Percentiles rank a stretch among this genome's conserved stretches.
Conservation (phyloP, 2,329 filamentous ascomycete genomes). For the Aspergillus sp. region DNA sequence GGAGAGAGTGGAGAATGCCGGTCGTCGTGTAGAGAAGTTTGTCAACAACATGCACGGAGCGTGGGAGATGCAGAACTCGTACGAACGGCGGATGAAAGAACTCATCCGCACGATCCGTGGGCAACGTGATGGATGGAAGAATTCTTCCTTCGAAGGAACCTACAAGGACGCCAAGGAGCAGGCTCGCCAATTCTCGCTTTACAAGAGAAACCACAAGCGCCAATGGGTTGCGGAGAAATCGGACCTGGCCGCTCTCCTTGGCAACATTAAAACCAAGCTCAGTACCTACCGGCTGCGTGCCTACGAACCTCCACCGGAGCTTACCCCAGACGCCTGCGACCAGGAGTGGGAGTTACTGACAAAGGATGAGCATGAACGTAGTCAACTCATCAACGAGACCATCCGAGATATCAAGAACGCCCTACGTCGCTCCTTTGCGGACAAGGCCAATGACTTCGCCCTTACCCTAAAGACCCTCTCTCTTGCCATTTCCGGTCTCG, state of each 20-base stretch:
- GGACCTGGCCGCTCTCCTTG: slow-evolving; percentile 82
- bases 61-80: slow-evolving; percentile 98
- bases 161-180: slow-evolving; percentile 90
- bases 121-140: slow-evolving; percentile 70
- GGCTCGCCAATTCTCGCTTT: slow-evolving; percentile 70
- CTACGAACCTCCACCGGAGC: slow-evolving; percentile 79
- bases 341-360: slow-evolving; percentile 73
- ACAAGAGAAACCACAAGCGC: slow-evolving; percentile 85
- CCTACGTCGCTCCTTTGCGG: slow-evolving; percentile 83
- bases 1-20: slow-evolving; percentile 97
- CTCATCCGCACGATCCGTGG: slow-evolving; percentile 67
- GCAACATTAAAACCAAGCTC: slow-evolving; percentile 98
- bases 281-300: slow-evolving; percentile 87
- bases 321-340: slow-evolving; percentile 77
- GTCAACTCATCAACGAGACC: slow-evolving; percentile 93
- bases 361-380: slow-evolving; percentile 76
- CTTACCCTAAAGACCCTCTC: slow-evolving; percentile 92
- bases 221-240: slow-evolving; percentile 98
- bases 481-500: slow-evolving; percentile 88
- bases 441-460: slow-evolving; percentile 98
- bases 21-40: slow-evolving; percentile 93
- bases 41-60: slow-evolving; percentile 98
- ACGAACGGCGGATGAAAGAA: slow-evolving; percentile 82
- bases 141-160: slow-evolving; percentile 78
- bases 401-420: slow-evolving; percentile 98